Evolutionary conservation across 2,329 filamentous ascomycete genomes (phyloP), one percentile per base, ranked within the genome.

Genomic region (Eutypella sp.): DNA sequence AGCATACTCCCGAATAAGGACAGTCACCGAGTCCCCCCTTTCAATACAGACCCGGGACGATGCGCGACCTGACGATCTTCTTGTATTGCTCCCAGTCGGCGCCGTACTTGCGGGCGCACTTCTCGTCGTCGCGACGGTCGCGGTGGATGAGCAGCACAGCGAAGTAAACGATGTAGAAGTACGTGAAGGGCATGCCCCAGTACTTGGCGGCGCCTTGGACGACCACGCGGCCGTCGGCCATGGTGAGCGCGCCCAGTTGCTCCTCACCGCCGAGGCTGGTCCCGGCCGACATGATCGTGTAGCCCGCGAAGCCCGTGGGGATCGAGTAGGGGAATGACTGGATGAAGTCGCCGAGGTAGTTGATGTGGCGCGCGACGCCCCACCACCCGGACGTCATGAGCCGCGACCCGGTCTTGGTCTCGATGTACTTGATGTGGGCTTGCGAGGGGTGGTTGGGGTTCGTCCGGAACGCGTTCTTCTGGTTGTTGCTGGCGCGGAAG

Each of bases 131-230:
- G 44, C 92, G 79, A 47, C 82, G 73, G 63, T 95, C 90, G 18
- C 92, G 85, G 64, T 96, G 92, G 44, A 96, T 73, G 10, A 97
- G 75, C 51, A 97, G 70, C 11, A 95, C 71, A 3, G 84, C 90
- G 70, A 97, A 96, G 72, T 96, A 97, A 7, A 95, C 59, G 56
- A 96, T 76, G 70, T 95, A 97, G 64, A 96, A 96, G 72, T 96
- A 97, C 0, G 91, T 96, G 55, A 96, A 80, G 39, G 91, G 72
- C 68, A 91, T 90, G 40, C 86, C 90, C 80, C 87, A 95, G 19
- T 89, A 91, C 56, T 78, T 81, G 25, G 87, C 84, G 22, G 83
- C 81, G 29, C 84, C 87, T 45, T 83, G 84, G 13, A 89, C 74
- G 2, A 90, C 76, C 57, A 84, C 79, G 11, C 79, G 77, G 22